Conservation (phyloP, 345 rosid species). For the Acer saccharum region DNA sequence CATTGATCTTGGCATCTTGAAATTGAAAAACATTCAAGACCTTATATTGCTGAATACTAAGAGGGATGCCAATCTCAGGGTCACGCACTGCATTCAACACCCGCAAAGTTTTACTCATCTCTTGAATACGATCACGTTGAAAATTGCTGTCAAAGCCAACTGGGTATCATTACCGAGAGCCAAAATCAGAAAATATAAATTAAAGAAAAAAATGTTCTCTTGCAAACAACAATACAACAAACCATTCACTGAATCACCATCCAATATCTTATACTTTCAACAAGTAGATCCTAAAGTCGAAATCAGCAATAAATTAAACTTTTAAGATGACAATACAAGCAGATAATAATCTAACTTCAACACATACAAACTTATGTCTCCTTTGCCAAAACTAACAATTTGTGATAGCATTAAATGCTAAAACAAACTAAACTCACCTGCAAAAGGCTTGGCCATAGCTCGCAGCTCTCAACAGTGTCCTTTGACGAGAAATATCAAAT, state of each 20-base stretch:
- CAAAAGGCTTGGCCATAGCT: constrained; percentile 99
- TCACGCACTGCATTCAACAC: constrained; percentile 85
- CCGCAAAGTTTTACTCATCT: constrained; percentile 87
- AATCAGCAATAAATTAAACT: background rate
- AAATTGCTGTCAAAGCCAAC: constrained; percentile 85
- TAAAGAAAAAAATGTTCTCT: background rate
- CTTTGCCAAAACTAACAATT: constrained; percentile 9
- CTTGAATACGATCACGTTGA: constrained; percentile 88
- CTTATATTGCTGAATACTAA: constrained; percentile 92
- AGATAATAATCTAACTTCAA: background rate
- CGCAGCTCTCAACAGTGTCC: constrained; percentile 87
- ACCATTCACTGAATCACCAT: background rate
- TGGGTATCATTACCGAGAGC: constrained; percentile 52
- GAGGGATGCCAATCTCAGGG: constrained; percentile 86
- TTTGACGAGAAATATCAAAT: constrained; percentile 78
- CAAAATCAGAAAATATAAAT: constrained; percentile 41
- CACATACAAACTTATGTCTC: constrained; percentile 7
- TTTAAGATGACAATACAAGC: background rate
- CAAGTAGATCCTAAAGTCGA: background rate
- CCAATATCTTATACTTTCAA: background rate
- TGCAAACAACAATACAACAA: constrained; percentile 12
- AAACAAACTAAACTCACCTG: constrained; percentile 56
- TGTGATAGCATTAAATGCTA: constrained; percentile 7
- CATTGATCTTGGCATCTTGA: constrained; percentile 1
- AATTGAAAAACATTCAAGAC: constrained; percentile 38